Conservation (phyloP, 305 asterid species). For the Fraxinus baroniana region DNA sequence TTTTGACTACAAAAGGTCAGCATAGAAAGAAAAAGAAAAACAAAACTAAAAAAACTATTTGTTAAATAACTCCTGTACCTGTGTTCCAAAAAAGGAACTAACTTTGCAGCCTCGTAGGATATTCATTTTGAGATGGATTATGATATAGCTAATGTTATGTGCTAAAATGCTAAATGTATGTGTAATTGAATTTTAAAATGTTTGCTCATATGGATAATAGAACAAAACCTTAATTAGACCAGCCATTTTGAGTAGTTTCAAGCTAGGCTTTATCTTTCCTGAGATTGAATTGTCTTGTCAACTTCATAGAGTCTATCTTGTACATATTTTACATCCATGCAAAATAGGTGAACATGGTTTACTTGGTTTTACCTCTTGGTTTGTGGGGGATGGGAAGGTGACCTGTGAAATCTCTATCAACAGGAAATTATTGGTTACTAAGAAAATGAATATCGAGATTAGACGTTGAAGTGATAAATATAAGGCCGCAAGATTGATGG, state of each 20-base stretch:
- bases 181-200: background rate
- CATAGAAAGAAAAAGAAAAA: background rate
- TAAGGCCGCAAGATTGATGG: background rate
- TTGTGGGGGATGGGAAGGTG: background rate
- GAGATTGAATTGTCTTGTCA: background rate
- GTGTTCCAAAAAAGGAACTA: background rate
- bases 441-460: background rate
- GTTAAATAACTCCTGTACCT: background rate
- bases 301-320: background rate
- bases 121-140: background rate
- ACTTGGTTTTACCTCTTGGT: background rate
- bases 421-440: background rate
- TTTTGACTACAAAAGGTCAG: background rate
- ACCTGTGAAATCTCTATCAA: background rate
- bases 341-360: background rate
- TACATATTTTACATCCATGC: background rate
- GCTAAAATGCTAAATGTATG: background rate
- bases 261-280: background rate
- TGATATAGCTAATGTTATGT: background rate
- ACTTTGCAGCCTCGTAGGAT: background rate
- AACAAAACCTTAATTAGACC: slow-evolving; percentile 11
- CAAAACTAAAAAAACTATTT: background rate
- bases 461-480: background rate
- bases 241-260: slow-evolving; percentile 1
- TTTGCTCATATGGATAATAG: slow-evolving; percentile 4